Percentiles rank a stretch among this genome's conserved stretches.
Conservation (phyloP, 768 basidiomycete genomes). For the Filobasidium floriforme region DNA sequence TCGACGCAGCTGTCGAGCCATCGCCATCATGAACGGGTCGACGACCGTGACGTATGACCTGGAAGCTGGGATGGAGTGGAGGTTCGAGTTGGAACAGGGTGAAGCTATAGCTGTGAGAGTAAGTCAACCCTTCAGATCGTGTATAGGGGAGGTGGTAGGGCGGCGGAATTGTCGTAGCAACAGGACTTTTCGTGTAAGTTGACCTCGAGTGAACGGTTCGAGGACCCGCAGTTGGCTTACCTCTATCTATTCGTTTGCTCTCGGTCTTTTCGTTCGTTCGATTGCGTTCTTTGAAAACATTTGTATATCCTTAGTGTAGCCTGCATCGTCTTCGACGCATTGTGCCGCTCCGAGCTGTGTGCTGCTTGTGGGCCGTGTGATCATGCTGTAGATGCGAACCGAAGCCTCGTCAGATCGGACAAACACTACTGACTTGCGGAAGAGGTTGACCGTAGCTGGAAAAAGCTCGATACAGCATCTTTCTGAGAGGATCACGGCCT, state of each 20-base stretch:
- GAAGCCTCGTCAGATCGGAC: too few species aligned
- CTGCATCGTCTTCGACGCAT: background rate
- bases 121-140: constrained; percentile 25
- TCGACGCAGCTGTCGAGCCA: too few species aligned
- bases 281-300: background rate
- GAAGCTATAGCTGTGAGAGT: constrained; percentile 42
- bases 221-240: too few species aligned
- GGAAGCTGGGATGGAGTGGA: constrained; percentile 39
- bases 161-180: too few species aligned
- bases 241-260: background rate
- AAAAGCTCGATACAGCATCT: too few species aligned
- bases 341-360: background rate
- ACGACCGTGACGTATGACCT: constrained; percentile 7
- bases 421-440: too few species aligned
- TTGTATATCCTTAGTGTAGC: background rate
- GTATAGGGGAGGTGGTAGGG: background rate
- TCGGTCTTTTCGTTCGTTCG: background rate
- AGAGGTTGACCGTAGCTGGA: too few species aligned
- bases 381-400: too few species aligned
- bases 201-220: too few species aligned
- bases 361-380: too few species aligned
- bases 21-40: background rate
- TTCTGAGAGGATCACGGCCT: too few species aligned
- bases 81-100: constrained; percentile 41
- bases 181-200: too few species aligned